A percentile compares a stretch with the other conserved stretches of the same genome.
phyloP scores from a whole-genome alignment of 768 basidiomycete genomes.

The Boletus subcaerulescens region DNA sequence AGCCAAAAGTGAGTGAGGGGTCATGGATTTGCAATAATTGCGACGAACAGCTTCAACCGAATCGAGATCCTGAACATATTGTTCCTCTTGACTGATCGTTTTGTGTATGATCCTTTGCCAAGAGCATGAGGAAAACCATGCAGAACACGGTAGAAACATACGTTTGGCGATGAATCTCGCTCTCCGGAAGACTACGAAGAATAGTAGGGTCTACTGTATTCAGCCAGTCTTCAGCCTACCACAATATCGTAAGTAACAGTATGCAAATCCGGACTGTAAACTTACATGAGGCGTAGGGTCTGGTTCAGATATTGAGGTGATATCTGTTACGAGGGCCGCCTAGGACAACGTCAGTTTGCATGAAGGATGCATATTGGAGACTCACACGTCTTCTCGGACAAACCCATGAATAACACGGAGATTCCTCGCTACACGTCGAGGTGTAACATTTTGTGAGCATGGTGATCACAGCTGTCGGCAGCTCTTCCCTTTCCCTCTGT shows the following conservation, averaged over 20 bases:
- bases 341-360: slow-evolving; percentile 17
- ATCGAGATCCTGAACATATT: slow-evolving; percentile 86
- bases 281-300: slow-evolving; percentile 31
- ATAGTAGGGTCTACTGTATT: slow-evolving; percentile 48
- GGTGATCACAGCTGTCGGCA: slow-evolving; percentile 89
- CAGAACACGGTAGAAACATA: slow-evolving; percentile 19
- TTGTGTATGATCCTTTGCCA: slow-evolving; percentile 68
- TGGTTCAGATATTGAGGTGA: slow-evolving; percentile 19
- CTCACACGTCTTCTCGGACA: slow-evolving; percentile 69
- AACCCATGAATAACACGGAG: slow-evolving; percentile 75
- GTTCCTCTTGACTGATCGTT: slow-evolving; percentile 83
- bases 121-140: background rate
- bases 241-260: background rate
- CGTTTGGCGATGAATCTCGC: slow-evolving; percentile 83
- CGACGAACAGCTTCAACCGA: slow-evolving; percentile 64
- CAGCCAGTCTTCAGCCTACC: slow-evolving; percentile 48
- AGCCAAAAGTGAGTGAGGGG: slow-evolving; percentile 30
- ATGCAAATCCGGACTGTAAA: slow-evolving; percentile 28
- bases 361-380: background rate
- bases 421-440: slow-evolving; percentile 77
- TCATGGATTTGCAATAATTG: slow-evolving; percentile 16
- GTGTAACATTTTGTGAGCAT: slow-evolving; percentile 89
- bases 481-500: slow-evolving; percentile 59
- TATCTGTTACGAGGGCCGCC: slow-evolving; percentile 24
- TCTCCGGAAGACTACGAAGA: slow-evolving; percentile 57